Evolutionary conservation across 2,329 filamentous ascomycete species (phyloP), one percentile per base, ranked within the genome.

Genomic region (Alternaria sp.): DNA sequence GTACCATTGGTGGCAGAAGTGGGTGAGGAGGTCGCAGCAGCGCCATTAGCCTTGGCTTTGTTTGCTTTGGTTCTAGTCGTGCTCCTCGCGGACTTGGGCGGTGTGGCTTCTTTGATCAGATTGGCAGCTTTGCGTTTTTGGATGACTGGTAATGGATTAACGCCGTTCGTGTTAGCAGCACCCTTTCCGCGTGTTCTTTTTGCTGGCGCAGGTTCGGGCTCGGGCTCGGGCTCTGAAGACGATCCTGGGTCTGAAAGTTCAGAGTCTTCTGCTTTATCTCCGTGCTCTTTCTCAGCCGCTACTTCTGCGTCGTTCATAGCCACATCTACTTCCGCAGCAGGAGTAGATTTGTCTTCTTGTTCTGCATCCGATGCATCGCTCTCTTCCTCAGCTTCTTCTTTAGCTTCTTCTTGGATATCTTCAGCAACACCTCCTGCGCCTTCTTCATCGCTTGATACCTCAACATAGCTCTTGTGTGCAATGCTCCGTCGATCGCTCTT

Each of bases 401-500:
- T 66, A 36, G 36, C 36, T 8, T 67, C 66, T 19, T 66, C 68
- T 46, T 69, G 70, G 4, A 50, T 67, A 25, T 74, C 66, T 36
- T 72, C 65, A 25, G 72, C 79, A 21, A 69, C 72, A 26, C 66
- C 75, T 49, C 69, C 69, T 54, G 72, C 76, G 26, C 79, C 81
- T 26, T 82, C 80, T 25, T 83, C 82, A 46, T 80, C 81, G 56
- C 79, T 81, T 36, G 78, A 81, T 17, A 80, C 66, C 57, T 85
- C 83, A 4, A 79, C 76, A 61, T 86, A 86, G 68, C 79, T 85
- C 68, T 81, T 83, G 44, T 71, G 49, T 54, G 73, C 54, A 60
- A 75, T 58, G 70, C 78, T 79, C 17, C 81, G 75, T 3, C 79
- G 71, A 25, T 71, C 77, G 46, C 80, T 77, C 71, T 84, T 85